Evolutionary conservation across 441 rosid genomes (phyloP).

Genomic region (Omphalea diandra): DNA sequence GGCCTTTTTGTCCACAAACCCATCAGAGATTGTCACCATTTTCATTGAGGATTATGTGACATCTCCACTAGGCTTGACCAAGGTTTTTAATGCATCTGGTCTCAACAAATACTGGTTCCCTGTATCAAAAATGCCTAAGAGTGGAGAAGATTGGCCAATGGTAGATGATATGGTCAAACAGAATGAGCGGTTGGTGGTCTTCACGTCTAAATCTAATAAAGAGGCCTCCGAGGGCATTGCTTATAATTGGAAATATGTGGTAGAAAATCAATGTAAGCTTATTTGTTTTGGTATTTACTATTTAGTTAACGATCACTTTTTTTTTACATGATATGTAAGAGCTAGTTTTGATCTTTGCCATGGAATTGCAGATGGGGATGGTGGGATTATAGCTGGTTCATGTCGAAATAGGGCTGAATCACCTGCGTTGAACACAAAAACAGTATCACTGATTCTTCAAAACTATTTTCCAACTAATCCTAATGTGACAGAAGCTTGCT

Average conservation of each 20-base stretch:
- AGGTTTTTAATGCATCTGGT: conserved; percentile 82
- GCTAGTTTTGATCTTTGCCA: conserved; percentile 6
- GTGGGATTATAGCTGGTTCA: conserved; percentile 64
- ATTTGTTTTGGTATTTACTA: background rate
- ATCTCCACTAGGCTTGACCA: conserved; percentile 69
- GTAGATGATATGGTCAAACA: conserved; percentile 84
- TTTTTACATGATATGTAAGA: background rate
- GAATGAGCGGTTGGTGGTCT: conserved; percentile 80
- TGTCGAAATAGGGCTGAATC: conserved; percentile 77
- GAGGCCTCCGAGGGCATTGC: conserved; percentile 93
- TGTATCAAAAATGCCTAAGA: conserved; percentile 75
- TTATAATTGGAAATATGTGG: conserved; percentile 81
- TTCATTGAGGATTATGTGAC: conserved; percentile 91
- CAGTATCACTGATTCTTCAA: conserved; percentile 62
- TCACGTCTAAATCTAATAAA: conserved; percentile 69
- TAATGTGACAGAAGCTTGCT: conserved; percentile 49
- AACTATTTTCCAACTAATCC: conserved; percentile 74
- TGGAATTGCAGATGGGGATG: conserved; percentile 71
- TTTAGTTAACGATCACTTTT: background rate
- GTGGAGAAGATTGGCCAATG: conserved; percentile 88
- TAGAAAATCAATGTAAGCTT: conserved; percentile 78
- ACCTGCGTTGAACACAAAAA: conserved; percentile 52
- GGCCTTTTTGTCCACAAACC: conserved; percentile 60
- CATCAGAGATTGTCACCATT: conserved; percentile 83
- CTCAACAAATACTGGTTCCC: conserved; percentile 70